Base-by-base conservation (phyloP, 257 asterid genomes). In the Solanum boliviense region DNA sequence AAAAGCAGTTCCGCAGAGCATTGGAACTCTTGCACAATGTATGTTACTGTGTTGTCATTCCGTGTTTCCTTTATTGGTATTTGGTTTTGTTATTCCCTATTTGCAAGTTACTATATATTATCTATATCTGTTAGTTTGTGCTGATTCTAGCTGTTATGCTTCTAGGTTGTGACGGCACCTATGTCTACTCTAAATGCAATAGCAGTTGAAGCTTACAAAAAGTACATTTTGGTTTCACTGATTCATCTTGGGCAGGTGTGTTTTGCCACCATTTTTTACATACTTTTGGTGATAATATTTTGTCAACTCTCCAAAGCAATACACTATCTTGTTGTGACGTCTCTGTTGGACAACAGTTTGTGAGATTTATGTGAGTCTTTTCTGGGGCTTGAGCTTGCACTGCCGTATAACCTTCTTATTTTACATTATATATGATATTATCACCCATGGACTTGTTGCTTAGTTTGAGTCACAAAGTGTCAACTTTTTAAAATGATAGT, bases 131-230 rank as follows among this genome's bases (percentile, higher is more conserved):
- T 41, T 21, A 36, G 8, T 83, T 36, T 6, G 65, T 87, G 34
- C 27, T 68, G 31, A 11, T 89, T 84, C 73, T 29, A n/a, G 20
- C 52, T 52, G 86, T 86, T 86, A 68, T 72, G 46, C 72, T 88
- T 91, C 87, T 89, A 97, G 99, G 99, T 94, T 87, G 99, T 97
- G 62, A 96, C 99, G 41, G 97, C 99, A 88, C 99, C 99, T 70
- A 97, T 97, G 99, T 11, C 96, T 87, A 84, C 91, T 87, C 71
- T 94, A 83, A 95, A 95, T 92, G 94, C 98, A 71, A 97, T 95
- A 89, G 96, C 98, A 73, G 94, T 97, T 93, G 99, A 95, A 93
- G 99, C 99, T 68, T 97, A 95, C 96, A 97, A 97, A 86, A 95
- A 95, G 88, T 95, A 95, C 91, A 92, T 95, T 39, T 92, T 95